Percentiles rank a stretch among this genome's conserved stretches.
phyloP scores from a whole-genome alignment of 2,329 filamentous ascomycete species.

The Fusarium citri region DNA sequence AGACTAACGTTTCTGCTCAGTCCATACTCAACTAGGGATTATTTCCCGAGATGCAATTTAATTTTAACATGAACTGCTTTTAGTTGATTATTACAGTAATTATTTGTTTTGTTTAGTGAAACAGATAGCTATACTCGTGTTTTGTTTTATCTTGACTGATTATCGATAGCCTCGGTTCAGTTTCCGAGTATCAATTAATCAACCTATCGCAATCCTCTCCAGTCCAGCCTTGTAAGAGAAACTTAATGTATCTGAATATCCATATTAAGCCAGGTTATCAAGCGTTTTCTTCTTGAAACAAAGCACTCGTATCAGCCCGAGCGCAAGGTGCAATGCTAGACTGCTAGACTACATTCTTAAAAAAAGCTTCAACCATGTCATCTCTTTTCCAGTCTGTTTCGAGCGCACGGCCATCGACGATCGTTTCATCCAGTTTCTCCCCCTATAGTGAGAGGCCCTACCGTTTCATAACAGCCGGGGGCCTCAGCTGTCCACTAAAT shows the following conservation, averaged over 20 bases:
- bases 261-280: not conserved
- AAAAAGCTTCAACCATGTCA: not conserved
- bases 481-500: not conserved
- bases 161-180: conserved; percentile 6
- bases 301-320: not conserved
- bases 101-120: not conserved
- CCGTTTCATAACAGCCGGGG: conserved; percentile 29
- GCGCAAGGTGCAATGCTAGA: not conserved
- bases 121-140: conserved; percentile 6
- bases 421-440: conserved; percentile 23
- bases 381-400: not conserved
- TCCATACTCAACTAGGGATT: conserved; percentile 4
- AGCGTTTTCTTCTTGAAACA: not conserved
- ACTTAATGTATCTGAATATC: not conserved
- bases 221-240: not conserved
- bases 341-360: not conserved
- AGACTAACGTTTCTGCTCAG: not conserved
- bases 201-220: not conserved
- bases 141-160: conserved; percentile 5
- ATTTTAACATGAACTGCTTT: not conserved
- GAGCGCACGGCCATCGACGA: conserved; percentile 14
- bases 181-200: not conserved
- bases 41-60: conserved; percentile 15
- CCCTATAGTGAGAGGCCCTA: conserved; percentile 4
- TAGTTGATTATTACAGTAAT: too few species aligned